phyloP scores from a whole-genome alignment of 371 early-diverging fungal species.

The Parasitella parasitica region DNA sequence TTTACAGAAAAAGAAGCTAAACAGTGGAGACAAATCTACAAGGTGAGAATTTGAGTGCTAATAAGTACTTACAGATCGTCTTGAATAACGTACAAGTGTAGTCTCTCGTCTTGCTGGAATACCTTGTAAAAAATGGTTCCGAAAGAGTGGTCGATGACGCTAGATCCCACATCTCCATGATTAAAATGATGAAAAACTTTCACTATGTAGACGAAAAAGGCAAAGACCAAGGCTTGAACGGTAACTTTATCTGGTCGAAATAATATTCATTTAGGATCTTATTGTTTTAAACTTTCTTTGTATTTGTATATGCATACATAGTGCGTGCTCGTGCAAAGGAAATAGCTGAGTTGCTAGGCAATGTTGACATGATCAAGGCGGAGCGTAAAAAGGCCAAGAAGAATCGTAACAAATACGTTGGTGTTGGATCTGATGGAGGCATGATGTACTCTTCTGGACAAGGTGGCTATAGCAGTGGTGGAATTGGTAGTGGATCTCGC shows the following conservation, averaged over 20 bases:
- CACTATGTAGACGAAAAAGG: conserved; percentile 87
- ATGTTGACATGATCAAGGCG: conserved; percentile 71
- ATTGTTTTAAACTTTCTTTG: not conserved
- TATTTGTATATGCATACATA: too few species aligned
- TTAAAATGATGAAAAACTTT: conserved; percentile 83
- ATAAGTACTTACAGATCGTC: too few species aligned
- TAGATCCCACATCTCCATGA: conserved; percentile 77
- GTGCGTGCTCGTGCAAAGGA: conserved; percentile 92
- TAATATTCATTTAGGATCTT: not conserved
- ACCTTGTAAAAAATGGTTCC: conserved; percentile 92
- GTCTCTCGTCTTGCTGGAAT: conserved; percentile 90
- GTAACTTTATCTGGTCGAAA: conserved; percentile 39
- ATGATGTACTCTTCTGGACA: conserved; percentile 11
- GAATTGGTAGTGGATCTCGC: conserved; percentile 21
- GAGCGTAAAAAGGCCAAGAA: conserved; percentile 89
- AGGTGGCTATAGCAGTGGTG: conserved; percentile 8
- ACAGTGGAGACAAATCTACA: conserved; percentile 95
- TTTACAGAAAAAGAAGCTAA: conserved; percentile 81
- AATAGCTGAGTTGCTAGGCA: conserved; percentile 76
- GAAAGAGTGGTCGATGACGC: conserved; percentile 91
- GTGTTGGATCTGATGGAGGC: conserved; percentile 58
- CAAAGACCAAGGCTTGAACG: conserved; percentile 96
- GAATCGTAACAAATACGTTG: conserved; percentile 86
- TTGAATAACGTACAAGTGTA: too few species aligned
- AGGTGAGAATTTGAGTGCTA: too few species aligned